Conservation (phyloP, 805 yeast genomes). For the Tetrapisispora iriomotensis region DNA sequence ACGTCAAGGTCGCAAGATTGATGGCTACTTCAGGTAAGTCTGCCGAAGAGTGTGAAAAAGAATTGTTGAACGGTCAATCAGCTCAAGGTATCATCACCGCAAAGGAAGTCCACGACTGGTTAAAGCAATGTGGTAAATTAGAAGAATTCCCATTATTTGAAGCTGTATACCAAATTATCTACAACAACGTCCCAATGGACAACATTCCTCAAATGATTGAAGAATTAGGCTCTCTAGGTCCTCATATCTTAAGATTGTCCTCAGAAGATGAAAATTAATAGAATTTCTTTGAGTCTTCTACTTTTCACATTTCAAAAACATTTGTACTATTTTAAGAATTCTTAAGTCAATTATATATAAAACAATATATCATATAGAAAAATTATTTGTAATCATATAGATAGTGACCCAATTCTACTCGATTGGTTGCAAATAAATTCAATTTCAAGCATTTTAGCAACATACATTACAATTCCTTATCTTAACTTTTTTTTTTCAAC, state of each 20-base stretch:
- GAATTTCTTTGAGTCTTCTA: too few relatives aligned
- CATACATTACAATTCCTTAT: too few relatives aligned
- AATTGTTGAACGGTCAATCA: conserved; percentile 84
- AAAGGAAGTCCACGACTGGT: conserved; percentile 81
- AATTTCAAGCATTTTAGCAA: too few relatives aligned
- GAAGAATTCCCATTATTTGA: conserved; percentile 63
- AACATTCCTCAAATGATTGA: conserved; percentile 66
- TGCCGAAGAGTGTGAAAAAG: conserved; percentile 77
- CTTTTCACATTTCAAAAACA: too few relatives aligned
- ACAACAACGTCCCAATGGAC: conserved; percentile 62
- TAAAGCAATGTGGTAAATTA: conserved; percentile 37
- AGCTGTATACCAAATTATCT: conserved; percentile 72
- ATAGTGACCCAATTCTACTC: too few relatives aligned
- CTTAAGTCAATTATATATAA: too few relatives aligned
- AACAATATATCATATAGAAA: too few relatives aligned
- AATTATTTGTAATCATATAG: too few relatives aligned
- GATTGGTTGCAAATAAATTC: too few relatives aligned
- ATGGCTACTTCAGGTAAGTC: conserved; percentile 72
- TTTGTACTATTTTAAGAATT: too few relatives aligned
- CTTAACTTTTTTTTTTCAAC: too few relatives aligned
- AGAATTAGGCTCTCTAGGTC: conserved; percentile 22
- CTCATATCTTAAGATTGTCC: not conserved
- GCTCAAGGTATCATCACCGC: conserved; percentile 93
- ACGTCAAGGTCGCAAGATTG: conserved; percentile 79
- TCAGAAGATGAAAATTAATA: not conserved